These are phyloP conservation scores for Aspergillus fijiensis DNA, from an alignment of 2,329 filamentous ascomycete genomes.

Conservation along the genomic window DNA sequence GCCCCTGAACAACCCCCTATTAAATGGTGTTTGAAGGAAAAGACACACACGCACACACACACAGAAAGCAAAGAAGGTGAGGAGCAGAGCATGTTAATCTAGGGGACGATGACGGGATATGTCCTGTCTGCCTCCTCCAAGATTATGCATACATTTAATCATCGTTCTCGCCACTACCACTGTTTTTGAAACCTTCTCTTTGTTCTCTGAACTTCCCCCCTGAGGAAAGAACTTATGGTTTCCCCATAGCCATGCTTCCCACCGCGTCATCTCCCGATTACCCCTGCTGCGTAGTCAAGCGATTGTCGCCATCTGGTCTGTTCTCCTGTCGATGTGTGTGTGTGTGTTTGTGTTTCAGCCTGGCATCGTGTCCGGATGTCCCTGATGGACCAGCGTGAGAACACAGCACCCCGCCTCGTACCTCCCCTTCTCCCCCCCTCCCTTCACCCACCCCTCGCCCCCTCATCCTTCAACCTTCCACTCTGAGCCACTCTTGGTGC, in stretches of 20 bases:
- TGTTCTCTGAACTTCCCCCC: not conserved
- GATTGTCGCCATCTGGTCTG: slow-evolving; percentile 7
- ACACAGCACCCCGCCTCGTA: slow-evolving; percentile 10
- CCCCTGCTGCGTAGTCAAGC: slow-evolving; percentile 6
- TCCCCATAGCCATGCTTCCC: not conserved
- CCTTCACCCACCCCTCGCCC: not conserved
- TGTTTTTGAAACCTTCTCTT: not conserved
- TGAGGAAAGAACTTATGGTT: not conserved
- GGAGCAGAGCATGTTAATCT: not conserved
- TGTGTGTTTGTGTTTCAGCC: slow-evolving; percentile 7
- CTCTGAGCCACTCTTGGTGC: slow-evolving; percentile 9
- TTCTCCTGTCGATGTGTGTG: slow-evolving; percentile 4
- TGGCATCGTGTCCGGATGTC: slow-evolving; percentile 12
- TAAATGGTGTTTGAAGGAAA: not conserved
- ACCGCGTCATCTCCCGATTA: slow-evolving; percentile 3
- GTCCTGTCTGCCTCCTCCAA: not conserved
- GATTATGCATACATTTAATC: not conserved
- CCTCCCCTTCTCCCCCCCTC: not conserved
- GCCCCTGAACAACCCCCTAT: not conserved
- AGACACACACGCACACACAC: not conserved
- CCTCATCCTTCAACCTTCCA: slow-evolving; percentile 3
- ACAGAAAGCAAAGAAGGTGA: not conserved
- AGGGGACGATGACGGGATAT: not conserved
- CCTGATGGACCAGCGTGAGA: slow-evolving; percentile 9
- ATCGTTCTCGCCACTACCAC: not conserved